A percentile compares a stretch with the other conserved stretches of the same genome.
phyloP scores from a whole-genome alignment of 2,329 filamentous ascomycete genomes.

The Fusarium paranaense region DNA sequence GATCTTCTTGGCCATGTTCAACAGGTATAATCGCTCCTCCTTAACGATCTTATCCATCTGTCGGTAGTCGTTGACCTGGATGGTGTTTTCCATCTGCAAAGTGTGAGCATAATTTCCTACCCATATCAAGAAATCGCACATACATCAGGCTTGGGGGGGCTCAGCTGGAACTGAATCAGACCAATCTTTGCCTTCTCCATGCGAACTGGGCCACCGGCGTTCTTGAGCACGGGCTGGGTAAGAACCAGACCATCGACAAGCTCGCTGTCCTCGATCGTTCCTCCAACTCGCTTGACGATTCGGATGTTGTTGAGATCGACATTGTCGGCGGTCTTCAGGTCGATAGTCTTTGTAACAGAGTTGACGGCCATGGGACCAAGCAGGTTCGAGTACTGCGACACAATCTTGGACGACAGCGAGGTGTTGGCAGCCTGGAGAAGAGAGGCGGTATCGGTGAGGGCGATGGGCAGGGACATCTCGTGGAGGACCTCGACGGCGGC shows the following conservation, averaged over 20 bases:
- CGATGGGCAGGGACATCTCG: constrained; percentile 95
- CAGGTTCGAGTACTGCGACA: constrained; percentile 94
- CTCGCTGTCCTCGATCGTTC: constrained; percentile 98
- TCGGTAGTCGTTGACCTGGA: constrained; percentile 98
- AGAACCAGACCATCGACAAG: constrained; percentile 95
- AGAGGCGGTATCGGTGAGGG: constrained; percentile 86
- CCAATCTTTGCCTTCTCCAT: constrained; percentile 99
- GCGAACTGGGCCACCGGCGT: constrained; percentile 86
- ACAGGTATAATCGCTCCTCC: constrained; percentile 96
- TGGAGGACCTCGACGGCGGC: constrained; percentile 91
- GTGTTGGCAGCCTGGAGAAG: constrained; percentile 97
- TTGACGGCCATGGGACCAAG: constrained; percentile 99
- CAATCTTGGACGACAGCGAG: constrained; percentile 97
- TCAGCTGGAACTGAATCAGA: constrained; percentile 98
- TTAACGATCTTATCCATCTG: constrained; percentile 99
- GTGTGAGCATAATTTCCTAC: constrained; percentile 29
- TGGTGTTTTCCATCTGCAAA: constrained; percentile 95
- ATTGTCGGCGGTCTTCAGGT: constrained; percentile 94
- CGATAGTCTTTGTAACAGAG: constrained; percentile 94
- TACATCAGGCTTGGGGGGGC: constrained; percentile 96
- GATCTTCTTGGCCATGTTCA: constrained; percentile 99
- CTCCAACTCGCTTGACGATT: constrained; percentile 96
- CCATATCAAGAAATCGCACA: constrained; percentile 47
- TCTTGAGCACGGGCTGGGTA: constrained; percentile 93
- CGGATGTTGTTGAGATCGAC: constrained; percentile 97